Base-by-base conservation (phyloP, 306 rosid genomes). In the Acacia crassicarpa region DNA sequence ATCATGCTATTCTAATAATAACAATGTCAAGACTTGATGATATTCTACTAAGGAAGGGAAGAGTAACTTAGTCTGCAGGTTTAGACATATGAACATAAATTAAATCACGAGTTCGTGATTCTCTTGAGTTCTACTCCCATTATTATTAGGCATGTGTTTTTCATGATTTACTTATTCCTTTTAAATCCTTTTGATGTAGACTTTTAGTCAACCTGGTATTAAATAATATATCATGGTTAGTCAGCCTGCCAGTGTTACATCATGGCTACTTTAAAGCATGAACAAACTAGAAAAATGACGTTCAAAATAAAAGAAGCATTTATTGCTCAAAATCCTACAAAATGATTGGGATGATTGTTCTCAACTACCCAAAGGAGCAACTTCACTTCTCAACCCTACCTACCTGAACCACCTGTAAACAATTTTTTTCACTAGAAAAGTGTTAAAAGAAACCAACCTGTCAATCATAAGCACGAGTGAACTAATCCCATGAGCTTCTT, bases 391-490 rank as follows among this genome's bases (percentile, higher is more conserved):
- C 56, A 45, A 22, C 73, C 80, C 43, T 9, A n/a, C 77, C 78
- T 41, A 65, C 66, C 72, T 3, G 7, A 41, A 46, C 54, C 53
- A 58, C 25, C 32, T 44, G 74, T 67, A 79, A 74, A 43, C 58
- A 59, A 32, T 32, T 44, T 25, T 25, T 20, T 62, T 9, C 23
- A n/a, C 33, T 38, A 48, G 27, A 38, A 59, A 56, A 38, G 35
- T 49, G 30, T 12, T 69, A n/a, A 43, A 23, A 76, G 69, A 82
- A 74, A 85, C 89, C 77, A 81, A 90, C 98, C 95, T 90, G 91
- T 94, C 98, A 61, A 94, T 91, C 89, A 94, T 77, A 67, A 94
- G 94, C 80, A 90, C 38, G 54, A 88, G 92, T 63, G 86, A 86
- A 83, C 89, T 62, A 85, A 69, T 43, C 61, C 94, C 91, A 17